Percentiles rank a stretch among this genome's conserved stretches.
Conservation (phyloP, 768 basidiomycete genomes). For the Phlegmacium glaucopus region DNA sequence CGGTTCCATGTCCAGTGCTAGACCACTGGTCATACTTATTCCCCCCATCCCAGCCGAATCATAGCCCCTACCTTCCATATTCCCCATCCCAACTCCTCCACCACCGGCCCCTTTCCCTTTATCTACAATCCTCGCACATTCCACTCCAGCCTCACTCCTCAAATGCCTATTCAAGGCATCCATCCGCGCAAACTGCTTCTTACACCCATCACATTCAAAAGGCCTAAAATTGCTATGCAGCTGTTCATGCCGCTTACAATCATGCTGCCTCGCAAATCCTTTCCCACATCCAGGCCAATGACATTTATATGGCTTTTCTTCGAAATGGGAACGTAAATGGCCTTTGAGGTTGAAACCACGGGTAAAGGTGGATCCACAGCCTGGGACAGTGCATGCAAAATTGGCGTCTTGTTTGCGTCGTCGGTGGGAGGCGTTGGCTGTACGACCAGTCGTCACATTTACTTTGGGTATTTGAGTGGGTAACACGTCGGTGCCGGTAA, state of each 20-base stretch:
- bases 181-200: constrained; percentile 91
- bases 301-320: constrained; percentile 93
- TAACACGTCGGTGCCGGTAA: constrained; percentile 1
- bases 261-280: constrained; percentile 92
- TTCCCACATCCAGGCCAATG: constrained; percentile 94
- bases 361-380: constrained; percentile 87
- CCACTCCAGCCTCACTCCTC: constrained; percentile 28
- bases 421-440: constrained; percentile 81
- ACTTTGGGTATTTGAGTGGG: constrained; percentile 46
- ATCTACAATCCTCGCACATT: constrained; percentile 24
- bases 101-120: constrained; percentile 1
- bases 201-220: constrained; percentile 90
- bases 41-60: neutral
- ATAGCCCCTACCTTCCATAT: neutral
- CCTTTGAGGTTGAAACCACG: constrained; percentile 93
- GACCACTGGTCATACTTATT: neutral
- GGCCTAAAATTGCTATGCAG: constrained; percentile 91
- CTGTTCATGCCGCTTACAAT: constrained; percentile 95
- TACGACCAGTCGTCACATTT: constrained; percentile 90
- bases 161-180: constrained; percentile 90
- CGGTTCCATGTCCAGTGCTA: too few species aligned
- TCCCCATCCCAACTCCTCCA: neutral
- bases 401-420: constrained; percentile 86
- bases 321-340: constrained; percentile 93
- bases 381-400: constrained; percentile 78